These are phyloP conservation scores for Ampelocalamus luodianensis DNA, from an alignment of 176 grass and related monocot species.

Conservation along the genomic window DNA sequence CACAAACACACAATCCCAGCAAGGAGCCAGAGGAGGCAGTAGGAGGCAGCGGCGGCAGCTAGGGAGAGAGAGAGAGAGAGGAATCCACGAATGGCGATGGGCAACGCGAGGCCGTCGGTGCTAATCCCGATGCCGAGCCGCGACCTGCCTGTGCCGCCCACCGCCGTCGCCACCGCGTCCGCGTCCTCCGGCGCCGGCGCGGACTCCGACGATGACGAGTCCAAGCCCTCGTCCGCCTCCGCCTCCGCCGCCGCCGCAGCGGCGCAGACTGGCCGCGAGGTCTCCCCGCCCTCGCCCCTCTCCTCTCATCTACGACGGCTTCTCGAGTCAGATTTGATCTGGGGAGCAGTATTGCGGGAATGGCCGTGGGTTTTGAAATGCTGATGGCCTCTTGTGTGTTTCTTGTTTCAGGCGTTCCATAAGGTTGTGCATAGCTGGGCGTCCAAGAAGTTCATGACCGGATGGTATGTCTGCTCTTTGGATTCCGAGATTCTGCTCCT, in stretches of 20 bases:
- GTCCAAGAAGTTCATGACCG: constrained; percentile 90
- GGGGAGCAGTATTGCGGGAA: neutral
- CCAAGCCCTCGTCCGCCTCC: constrained; percentile 48
- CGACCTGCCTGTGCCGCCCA: constrained; percentile 54
- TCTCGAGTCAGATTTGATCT: constrained; percentile 42
- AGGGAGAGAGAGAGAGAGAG: neutral
- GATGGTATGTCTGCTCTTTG: constrained; percentile 53
- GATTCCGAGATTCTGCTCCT: neutral
- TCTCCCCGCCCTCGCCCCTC: neutral
- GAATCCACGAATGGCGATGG: constrained; percentile 45
- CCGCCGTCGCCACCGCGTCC: constrained; percentile 17
- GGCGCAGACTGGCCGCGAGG: constrained; percentile 65
- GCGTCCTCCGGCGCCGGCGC: constrained; percentile 29
- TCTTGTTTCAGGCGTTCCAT: constrained; percentile 61
- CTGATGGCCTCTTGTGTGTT: constrained; percentile 12
- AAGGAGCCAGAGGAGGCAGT: neutral
- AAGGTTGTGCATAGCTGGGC: constrained; percentile 84
- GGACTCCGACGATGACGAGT: constrained; percentile 48
- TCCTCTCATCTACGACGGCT: neutral
- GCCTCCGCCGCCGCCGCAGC: neutral
- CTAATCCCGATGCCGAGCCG: constrained; percentile 49
- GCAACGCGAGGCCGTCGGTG: constrained; percentile 55
- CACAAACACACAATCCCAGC: neutral
- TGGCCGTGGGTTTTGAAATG: constrained; percentile 35
- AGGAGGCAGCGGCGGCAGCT: neutral